Conservation (phyloP, 257 asterid genomes). For the Fraxinus quadrangulata region DNA sequence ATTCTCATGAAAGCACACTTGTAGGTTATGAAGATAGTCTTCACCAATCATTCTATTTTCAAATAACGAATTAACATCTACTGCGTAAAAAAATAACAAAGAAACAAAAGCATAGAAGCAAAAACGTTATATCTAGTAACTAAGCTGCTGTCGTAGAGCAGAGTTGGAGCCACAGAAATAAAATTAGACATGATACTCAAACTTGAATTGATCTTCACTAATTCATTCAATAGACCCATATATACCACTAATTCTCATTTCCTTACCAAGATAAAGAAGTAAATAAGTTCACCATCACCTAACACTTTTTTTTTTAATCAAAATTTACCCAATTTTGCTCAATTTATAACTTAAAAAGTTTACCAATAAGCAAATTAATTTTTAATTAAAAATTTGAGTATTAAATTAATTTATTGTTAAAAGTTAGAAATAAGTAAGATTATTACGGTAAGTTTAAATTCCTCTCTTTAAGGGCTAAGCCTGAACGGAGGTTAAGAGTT, state of each 20-base stretch:
- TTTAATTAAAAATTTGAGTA: neutral
- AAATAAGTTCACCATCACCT: neutral
- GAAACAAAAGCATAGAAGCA: neutral
- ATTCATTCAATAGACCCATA: neutral
- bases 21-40: neutral
- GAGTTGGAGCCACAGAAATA: neutral
- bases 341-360: neutral
- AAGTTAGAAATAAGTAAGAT: too few species aligned
- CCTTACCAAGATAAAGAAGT: neutral
- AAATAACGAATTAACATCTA: too few species aligned
- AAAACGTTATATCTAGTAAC: neutral
- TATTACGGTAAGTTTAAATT: too few species aligned
- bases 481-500: too few species aligned
- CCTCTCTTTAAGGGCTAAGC: too few species aligned
- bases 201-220: neutral
- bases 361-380: neutral
- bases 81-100: neutral
- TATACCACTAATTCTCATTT: neutral
- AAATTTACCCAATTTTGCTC: neutral
- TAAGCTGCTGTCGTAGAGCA: neutral
- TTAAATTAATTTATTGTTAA: too few species aligned
- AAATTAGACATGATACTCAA: too few species aligned
- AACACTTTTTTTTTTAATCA: neutral
- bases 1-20: neutral
- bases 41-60: neutral